Evolutionary conservation across 2,329 filamentous ascomycete genomes (phyloP).

Genomic region (Ophiostoma quercus): DNA sequence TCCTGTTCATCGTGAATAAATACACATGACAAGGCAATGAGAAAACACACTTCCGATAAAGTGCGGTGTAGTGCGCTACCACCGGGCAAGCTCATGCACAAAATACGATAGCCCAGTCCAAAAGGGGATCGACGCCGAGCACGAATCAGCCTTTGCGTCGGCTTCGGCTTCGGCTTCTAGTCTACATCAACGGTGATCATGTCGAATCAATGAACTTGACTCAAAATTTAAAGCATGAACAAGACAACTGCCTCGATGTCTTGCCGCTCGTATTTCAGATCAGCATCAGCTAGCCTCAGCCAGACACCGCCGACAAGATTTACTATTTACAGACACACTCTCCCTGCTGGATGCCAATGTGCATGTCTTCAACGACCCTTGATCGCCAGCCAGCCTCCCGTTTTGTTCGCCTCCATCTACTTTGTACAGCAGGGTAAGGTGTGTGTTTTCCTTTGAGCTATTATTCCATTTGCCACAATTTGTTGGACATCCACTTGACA

Average conservation of each 20-base stretch:
- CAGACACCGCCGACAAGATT: neutral
- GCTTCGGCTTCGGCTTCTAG: neutral
- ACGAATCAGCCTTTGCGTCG: neutral
- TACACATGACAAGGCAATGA: slow-evolving; percentile 17
- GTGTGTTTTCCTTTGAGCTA: neutral
- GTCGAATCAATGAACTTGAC: neutral
- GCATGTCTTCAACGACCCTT: neutral
- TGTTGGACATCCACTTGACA: too few relatives aligned
- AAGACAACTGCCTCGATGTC: neutral
- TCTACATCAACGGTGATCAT: too few relatives aligned
- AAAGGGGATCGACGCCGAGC: neutral
- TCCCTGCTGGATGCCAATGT: neutral
- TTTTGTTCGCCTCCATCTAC: neutral
- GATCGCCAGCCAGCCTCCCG: neutral
- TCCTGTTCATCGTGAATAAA: slow-evolving; percentile 22
- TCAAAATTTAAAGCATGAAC: neutral
- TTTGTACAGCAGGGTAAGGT: neutral
- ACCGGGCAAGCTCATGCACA: neutral
- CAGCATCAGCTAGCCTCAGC: neutral
- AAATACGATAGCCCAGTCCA: neutral
- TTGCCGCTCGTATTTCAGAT: neutral
- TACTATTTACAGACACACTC: neutral
- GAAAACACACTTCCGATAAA: neutral
- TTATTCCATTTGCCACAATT: neutral
- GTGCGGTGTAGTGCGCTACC: neutral